Evolutionary conservation across 768 basidiomycete species (phyloP).

Genomic region (Trametes maxima): DNA sequence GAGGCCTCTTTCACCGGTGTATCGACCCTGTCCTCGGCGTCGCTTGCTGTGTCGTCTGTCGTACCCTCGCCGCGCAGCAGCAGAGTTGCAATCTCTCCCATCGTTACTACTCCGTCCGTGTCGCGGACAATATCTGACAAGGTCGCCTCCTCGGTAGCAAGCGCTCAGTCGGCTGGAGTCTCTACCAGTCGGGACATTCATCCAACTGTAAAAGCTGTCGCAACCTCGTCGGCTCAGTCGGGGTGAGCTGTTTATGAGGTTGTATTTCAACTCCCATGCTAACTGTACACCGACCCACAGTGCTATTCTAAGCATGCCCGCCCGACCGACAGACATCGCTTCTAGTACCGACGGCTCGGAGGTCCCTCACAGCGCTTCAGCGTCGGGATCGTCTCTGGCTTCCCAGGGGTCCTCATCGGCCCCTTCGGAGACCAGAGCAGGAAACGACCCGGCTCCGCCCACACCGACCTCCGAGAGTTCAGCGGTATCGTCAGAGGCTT

Average conservation of each 20-base stretch:
- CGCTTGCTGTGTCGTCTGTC: neutral
- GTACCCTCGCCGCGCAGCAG: neutral
- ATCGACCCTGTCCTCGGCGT: neutral
- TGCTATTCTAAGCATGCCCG: neutral
- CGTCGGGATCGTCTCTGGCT: slow-evolving; percentile 2
- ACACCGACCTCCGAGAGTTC: neutral
- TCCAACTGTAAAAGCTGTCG: neutral
- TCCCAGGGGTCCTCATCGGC: slow-evolving; percentile 15
- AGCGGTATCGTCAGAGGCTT: slow-evolving; percentile 7
- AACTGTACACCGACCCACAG: neutral
- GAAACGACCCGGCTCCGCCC: slow-evolving; percentile 10
- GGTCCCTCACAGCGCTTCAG: neutral
- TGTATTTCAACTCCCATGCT: neutral
- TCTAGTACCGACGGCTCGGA: neutral
- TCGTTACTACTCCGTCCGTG: neutral
- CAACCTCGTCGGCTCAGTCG: no score
- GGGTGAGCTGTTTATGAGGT: no score
- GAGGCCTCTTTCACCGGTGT: neutral
- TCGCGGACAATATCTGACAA: neutral
- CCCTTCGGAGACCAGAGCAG: neutral
- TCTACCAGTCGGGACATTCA: neutral
- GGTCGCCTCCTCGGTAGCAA: neutral
- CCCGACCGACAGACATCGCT: neutral
- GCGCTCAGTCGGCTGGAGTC: neutral
- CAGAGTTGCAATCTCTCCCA: neutral